Percentiles rank a stretch among this genome's conserved stretches.
Evolutionary conservation across 345 rosid genomes (phyloP).

Genomic region (Corchorus olitorius): DNA sequence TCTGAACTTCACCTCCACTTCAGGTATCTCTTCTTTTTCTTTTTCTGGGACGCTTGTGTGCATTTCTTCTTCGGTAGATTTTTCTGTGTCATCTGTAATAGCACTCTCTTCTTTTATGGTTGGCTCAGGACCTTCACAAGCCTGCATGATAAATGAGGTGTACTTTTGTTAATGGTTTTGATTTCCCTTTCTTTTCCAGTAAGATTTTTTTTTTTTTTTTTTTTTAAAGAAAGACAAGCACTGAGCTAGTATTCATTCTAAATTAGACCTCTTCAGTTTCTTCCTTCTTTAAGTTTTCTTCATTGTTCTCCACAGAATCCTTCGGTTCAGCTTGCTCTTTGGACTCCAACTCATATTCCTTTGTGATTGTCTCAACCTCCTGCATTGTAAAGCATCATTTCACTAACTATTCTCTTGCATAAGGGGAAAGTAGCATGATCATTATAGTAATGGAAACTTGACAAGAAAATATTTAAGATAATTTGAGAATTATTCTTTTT

Average conservation of each 20-base stretch:
- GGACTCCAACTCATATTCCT: too few relatives aligned
- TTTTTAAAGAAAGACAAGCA: too few relatives aligned
- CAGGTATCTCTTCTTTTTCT: background rate
- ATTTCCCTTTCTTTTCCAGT: background rate
- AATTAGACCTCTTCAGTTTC: constrained; percentile 10
- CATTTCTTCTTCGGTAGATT: background rate
- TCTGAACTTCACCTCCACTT: constrained; percentile 3
- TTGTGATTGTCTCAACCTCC: too few relatives aligned
- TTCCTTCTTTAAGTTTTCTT: background rate
- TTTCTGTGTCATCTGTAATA: background rate
- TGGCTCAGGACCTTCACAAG: too few relatives aligned
- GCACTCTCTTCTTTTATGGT: too few relatives aligned
- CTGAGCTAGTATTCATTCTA: background rate
- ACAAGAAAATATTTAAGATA: too few relatives aligned
- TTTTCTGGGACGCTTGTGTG: background rate
- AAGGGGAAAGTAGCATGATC: too few relatives aligned
- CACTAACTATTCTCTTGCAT: too few relatives aligned
- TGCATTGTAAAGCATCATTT: too few relatives aligned
- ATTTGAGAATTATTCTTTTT: too few relatives aligned
- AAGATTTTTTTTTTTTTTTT: too few relatives aligned
- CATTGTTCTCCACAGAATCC: background rate
- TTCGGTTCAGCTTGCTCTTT: background rate
- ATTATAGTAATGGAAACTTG: too few relatives aligned
- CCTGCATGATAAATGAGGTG: constrained; percentile 5
- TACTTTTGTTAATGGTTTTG: background rate